phyloP scores from a whole-genome alignment of 2,329 filamentous ascomycete genomes.

The Cercospora nicotianae region DNA sequence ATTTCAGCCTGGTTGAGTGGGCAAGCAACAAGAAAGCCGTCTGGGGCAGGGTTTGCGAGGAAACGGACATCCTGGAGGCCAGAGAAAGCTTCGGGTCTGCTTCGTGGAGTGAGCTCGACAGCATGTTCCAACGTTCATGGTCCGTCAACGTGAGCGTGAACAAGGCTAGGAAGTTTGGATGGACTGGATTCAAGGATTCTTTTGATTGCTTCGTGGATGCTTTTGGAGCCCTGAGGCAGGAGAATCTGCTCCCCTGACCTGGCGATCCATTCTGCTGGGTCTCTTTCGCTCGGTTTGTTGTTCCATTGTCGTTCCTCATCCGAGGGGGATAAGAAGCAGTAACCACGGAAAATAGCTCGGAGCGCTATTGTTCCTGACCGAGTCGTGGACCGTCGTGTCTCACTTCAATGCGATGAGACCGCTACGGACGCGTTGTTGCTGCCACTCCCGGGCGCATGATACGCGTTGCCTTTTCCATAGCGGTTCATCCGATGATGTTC shows the following conservation, averaged over 20 bases:
- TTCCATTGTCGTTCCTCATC: no score
- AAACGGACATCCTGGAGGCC: conserved; percentile 41
- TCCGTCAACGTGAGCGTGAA: conserved; percentile 47
- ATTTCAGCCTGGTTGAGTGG: conserved; percentile 47
- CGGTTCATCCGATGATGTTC: not conserved
- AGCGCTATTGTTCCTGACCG: no score
- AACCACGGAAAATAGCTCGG: no score
- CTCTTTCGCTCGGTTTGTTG: no score
- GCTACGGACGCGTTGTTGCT: not conserved
- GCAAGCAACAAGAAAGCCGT: conserved; percentile 41
- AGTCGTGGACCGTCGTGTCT: no score
- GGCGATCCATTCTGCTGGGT: not conserved
- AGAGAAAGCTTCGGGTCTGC: conserved; percentile 44
- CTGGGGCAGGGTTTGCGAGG: conserved; percentile 42
- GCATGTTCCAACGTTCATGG: conserved; percentile 47
- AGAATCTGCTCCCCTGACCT: not conserved
- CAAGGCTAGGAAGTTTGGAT: conserved; percentile 50
- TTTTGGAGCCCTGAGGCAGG: conserved; percentile 39
- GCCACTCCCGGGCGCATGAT: not conserved
- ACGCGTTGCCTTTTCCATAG: not conserved
- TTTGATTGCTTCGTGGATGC: conserved; percentile 43
- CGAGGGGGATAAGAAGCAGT: no score
- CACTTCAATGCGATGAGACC: no score
- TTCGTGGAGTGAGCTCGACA: conserved; percentile 48
- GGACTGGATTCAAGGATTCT: conserved; percentile 44